Evolutionary conservation across 2,329 filamentous ascomycete species (phyloP).

Genomic region (Pseudogymnoascus sp.): DNA sequence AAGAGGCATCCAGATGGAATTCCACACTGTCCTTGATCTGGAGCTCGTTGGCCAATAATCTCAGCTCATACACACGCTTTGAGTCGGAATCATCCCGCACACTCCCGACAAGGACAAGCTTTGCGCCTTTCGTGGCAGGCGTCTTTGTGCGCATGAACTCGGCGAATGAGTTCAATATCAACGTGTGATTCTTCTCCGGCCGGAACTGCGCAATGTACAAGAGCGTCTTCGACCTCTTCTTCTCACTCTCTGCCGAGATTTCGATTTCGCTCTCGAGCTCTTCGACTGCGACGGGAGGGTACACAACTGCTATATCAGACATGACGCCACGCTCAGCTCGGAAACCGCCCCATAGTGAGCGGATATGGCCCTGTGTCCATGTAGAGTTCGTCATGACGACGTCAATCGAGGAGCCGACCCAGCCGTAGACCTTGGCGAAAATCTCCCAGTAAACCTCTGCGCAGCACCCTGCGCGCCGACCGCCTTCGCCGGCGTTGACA

Average conservation of each 20-base stretch:
- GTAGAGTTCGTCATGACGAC: conserved; percentile 96
- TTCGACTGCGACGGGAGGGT: conserved; percentile 84
- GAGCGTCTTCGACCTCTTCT: conserved; percentile 61
- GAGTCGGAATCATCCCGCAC: conserved; percentile 80
- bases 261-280: conserved; percentile 72
- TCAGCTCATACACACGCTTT: conserved; percentile 79
- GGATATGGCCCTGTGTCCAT: conserved; percentile 85
- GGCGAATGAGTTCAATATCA: conserved; percentile 80
- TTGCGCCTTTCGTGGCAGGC: conserved; percentile 48
- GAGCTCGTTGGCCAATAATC: conserved; percentile 79
- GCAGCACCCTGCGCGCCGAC: conserved; percentile 60
- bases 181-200: conserved; percentile 90
- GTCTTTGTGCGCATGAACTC: conserved; percentile 58
- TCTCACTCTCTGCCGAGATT: conserved; percentile 63
- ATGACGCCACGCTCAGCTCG: conserved; percentile 37
- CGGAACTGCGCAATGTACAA: conserved; percentile 97
- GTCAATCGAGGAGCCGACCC: conserved; percentile 76
- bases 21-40: conserved; percentile 76
- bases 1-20: conserved; percentile 85
- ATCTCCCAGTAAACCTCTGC: conserved; percentile 81
- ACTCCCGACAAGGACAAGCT: conserved; percentile 79
- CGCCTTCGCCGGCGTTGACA: conserved; percentile 76
- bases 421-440: conserved; percentile 77
- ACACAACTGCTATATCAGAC: conserved; percentile 66
- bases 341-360: conserved; percentile 66